Percentiles rank a stretch among this genome's conserved stretches.
Evolutionary conservation across 768 basidiomycete species (phyloP).

Genomic region (Cytidiella melzeri): DNA sequence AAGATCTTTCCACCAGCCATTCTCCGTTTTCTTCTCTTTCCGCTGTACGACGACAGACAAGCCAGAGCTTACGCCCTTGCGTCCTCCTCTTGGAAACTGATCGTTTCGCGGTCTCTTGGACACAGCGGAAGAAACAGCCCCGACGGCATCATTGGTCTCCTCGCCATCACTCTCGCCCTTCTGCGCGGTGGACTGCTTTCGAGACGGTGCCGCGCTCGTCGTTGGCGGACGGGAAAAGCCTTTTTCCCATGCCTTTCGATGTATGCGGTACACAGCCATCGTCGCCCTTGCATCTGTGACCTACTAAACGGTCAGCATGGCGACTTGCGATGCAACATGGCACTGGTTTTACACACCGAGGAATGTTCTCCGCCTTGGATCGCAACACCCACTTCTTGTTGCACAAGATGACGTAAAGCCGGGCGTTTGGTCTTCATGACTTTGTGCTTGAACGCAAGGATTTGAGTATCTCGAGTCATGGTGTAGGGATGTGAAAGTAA

Average conservation of each 20-base stretch:
- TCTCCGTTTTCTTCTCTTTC: conserved; percentile 9
- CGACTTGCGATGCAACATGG: background rate
- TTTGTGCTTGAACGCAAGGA: conserved; percentile 51
- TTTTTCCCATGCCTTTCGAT: conserved; percentile 78
- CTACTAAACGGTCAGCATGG: conserved; percentile 32
- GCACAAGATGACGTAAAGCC: conserved; percentile 73
- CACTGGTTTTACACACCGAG: conserved; percentile 53
- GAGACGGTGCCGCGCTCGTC: background rate
- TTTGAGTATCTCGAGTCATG: conserved; percentile 66
- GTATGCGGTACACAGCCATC: conserved; percentile 86
- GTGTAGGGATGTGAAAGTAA: conserved; percentile 65
- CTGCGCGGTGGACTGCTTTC: background rate
- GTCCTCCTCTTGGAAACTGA: conserved; percentile 43
- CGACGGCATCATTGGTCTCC: background rate
- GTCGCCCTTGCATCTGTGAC: conserved; percentile 91
- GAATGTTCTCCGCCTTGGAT: conserved; percentile 91
- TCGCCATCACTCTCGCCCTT: background rate
- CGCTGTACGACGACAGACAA: conserved; percentile 44
- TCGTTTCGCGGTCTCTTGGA: background rate
- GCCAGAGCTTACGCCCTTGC: conserved; percentile 61
- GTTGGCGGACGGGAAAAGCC: conserved; percentile 6
- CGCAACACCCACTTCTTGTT: conserved; percentile 67
- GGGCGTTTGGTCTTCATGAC: conserved; percentile 58
- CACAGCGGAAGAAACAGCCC: background rate
- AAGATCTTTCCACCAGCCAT: conserved; percentile 20